Evolutionary conservation across 495 filamentous ascomycete genomes (phyloP), one percentile per base, ranked within the genome.

Genomic region (Aspergillus taichungensis): DNA sequence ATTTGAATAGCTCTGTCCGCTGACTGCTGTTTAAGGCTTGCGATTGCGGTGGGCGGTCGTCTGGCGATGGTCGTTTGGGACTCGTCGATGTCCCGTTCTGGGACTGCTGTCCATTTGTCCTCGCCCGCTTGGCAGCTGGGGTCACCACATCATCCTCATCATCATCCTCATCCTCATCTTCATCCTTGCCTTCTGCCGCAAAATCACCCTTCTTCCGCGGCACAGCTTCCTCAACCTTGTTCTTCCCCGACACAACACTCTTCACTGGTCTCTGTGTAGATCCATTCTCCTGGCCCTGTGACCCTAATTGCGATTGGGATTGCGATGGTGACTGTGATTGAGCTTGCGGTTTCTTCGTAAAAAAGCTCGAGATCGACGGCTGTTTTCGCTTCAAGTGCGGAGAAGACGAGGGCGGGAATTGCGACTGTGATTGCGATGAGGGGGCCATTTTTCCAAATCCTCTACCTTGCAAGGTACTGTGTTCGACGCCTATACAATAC

Each of bases 321-420:
- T 24, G 18, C 2, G 18, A 24, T 24, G 1, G 18, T 1, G 18
- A 24, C 4, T 24, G 18, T 1, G 18, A 24, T 24, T 24, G 18
- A 1, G 18, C 47, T 18, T 53, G 49, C 6, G 84, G 67, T 55
- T 78, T 85, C 24, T 77, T 79, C 3, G 78, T 78, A 61, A 95
- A 95, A 68, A 95, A 95, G 60, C 77, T 90, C 1, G 87, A 88
- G 40, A 95, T 82, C 5, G 85, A 84, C 46, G 84, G 77, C 58
- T 95, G 88, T 55, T 83, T 87, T 82, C 59, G 61, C 48, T 67
- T 71, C 37, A 62, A 18, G 11, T 51, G 60, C 34, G 61, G 61
- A n/a, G 71, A 69, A 11, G 67, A 61, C 12, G 61, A 60, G 6
- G 52, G 33, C 6, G 67, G 64, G 34, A 64, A 24, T 24, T 24